Conservation (phyloP, 2,329 filamentous ascomycete genomes). For the Trichoderma oligosporum region DNA sequence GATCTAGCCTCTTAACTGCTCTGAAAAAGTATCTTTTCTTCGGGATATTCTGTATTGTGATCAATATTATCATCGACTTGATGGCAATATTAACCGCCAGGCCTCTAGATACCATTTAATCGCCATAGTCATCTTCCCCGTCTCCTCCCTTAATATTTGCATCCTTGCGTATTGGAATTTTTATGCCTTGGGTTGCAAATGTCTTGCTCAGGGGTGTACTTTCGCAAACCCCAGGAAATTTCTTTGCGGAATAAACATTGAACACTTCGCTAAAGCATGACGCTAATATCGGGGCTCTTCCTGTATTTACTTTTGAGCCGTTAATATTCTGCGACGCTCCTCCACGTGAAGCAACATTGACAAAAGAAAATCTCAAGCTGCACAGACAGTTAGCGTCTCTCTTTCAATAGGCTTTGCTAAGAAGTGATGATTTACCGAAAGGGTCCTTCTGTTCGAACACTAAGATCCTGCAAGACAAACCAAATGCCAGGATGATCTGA, state of each 20-base stretch:
- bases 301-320: slow-evolving; percentile 59
- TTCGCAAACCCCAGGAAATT: slow-evolving; percentile 96
- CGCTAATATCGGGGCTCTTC: slow-evolving; percentile 76
- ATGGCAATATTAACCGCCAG: background rate
- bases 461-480: slow-evolving; percentile 95
- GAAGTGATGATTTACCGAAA: slow-evolving; percentile 62
- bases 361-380: slow-evolving; percentile 68
- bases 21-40: no score
- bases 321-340: slow-evolving; percentile 39
- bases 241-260: slow-evolving; percentile 94
- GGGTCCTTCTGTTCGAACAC: slow-evolving; percentile 84
- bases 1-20: background rate
- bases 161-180: slow-evolving; percentile 94
- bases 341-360: slow-evolving; percentile 66
- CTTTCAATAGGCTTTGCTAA: background rate
- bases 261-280: slow-evolving; percentile 84
- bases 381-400: slow-evolving; percentile 22
- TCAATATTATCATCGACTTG: background rate
- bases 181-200: slow-evolving; percentile 91
- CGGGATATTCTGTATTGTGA: background rate
- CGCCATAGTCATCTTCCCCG: slow-evolving; percentile 48
- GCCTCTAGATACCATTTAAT: slow-evolving; percentile 21
- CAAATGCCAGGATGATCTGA: slow-evolving; percentile 83
- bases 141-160: slow-evolving; percentile 53
- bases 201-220: slow-evolving; percentile 86